These are phyloP conservation scores for Botryotinia convoluta DNA, from an alignment of 2,329 filamentous ascomycete species.

Conservation along the genomic window DNA sequence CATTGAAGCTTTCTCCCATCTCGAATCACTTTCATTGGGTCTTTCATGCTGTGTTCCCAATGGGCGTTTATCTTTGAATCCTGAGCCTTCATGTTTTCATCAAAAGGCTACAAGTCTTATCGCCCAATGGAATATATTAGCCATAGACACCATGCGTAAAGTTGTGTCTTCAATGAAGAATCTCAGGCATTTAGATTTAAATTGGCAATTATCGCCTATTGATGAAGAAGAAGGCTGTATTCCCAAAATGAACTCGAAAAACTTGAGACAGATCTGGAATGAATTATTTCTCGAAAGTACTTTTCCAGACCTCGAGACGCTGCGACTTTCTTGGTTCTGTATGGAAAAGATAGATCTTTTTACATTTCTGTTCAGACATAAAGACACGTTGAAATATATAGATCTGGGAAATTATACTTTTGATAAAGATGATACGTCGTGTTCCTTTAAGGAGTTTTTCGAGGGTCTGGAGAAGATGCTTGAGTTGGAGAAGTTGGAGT, in stretches of 20 bases:
- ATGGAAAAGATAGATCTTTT: background rate
- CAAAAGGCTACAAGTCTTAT: background rate
- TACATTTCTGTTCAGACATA: background rate
- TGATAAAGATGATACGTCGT: background rate
- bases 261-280: background rate
- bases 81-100: background rate
- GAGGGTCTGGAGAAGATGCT: background rate
- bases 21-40: background rate
- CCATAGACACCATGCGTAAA: background rate
- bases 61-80: background rate
- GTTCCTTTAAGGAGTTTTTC: background rate
- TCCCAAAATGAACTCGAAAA: background rate
- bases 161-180: background rate
- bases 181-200: background rate
- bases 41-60: background rate
- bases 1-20: background rate
- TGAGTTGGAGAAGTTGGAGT: background rate
- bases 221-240: background rate
- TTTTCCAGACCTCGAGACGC: background rate
- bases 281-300: background rate
- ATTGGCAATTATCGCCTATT: background rate
- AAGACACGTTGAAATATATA: background rate
- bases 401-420: background rate
- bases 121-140: background rate
- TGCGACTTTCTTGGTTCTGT: background rate